phyloP scores from a whole-genome alignment of 176 grass and related monocot species.

The Echinochloa phyllopogon region DNA sequence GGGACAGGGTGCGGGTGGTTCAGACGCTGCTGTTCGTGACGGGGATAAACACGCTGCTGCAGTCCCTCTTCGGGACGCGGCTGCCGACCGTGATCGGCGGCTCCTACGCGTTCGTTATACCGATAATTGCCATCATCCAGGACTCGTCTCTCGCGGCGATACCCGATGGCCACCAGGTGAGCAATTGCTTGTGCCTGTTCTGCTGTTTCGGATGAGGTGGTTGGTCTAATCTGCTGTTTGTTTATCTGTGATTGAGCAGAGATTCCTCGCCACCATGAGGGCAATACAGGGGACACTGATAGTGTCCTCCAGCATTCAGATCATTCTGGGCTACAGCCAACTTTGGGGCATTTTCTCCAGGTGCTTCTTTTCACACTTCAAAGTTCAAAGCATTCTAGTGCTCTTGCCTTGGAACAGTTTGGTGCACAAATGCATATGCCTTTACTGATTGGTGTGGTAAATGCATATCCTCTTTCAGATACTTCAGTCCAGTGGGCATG shows the following conservation, averaged over 20 bases:
- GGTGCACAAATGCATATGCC: background rate
- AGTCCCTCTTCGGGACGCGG: slow-evolving; percentile 92
- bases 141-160: slow-evolving; percentile 66
- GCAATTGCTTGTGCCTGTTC: background rate
- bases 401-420: background rate
- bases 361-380: slow-evolving; percentile 41
- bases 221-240: slow-evolving; percentile 20
- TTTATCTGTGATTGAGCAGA: slow-evolving; percentile 54
- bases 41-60: slow-evolving; percentile 96
- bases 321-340: slow-evolving; percentile 98
- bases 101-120: slow-evolving; percentile 94
- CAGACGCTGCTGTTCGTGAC: slow-evolving; percentile 97
- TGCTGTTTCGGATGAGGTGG: background rate
- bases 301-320: slow-evolving; percentile 96
- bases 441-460: slow-evolving; percentile 7
- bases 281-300: slow-evolving; percentile 92
- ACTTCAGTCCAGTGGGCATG: slow-evolving; percentile 98
- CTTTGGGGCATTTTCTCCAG: slow-evolving; percentile 99
- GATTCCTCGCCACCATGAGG: slow-evolving; percentile 95
- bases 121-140: slow-evolving; percentile 83
- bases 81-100: slow-evolving; percentile 90
- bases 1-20: slow-evolving; percentile 93
- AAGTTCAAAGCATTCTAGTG: background rate
- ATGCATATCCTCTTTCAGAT: slow-evolving; percentile 60
- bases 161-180: slow-evolving; percentile 71